phyloP scores from a whole-genome alignment of 2,329 filamentous ascomycete genomes.

The Pestalotiopsis sp. region DNA sequence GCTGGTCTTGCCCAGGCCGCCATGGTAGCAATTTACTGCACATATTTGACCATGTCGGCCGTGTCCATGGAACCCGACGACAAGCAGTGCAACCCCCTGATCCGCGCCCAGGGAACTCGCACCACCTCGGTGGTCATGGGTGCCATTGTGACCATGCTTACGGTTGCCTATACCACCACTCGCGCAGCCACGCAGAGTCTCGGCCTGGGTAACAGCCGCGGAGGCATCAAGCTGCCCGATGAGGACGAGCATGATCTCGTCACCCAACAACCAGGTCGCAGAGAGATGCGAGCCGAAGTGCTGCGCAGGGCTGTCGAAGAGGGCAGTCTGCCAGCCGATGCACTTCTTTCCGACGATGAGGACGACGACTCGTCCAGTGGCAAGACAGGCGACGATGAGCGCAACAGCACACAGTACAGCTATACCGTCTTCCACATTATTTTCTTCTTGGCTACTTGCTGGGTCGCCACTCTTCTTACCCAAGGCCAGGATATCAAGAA shows the following conservation, averaged over 20 bases:
- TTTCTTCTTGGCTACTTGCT: conserved; percentile 93
- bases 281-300: conserved; percentile 91
- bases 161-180: conserved; percentile 96
- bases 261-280: conserved; percentile 80
- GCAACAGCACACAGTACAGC: conserved; percentile 88
- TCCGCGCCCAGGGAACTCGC: conserved; percentile 82
- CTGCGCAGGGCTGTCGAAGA: conserved; percentile 90
- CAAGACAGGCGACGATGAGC: conserved; percentile 82
- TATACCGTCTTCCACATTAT: conserved; percentile 97
- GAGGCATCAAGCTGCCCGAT: conserved; percentile 63
- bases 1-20: conserved; percentile 96
- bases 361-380: conserved; percentile 63
- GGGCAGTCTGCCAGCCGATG: conserved; percentile 88
- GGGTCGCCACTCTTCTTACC: conserved; percentile 90
- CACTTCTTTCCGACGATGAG: conserved; percentile 73
- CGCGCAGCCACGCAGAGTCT: conserved; percentile 90
- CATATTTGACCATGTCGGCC: conserved; percentile 96
- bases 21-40: conserved; percentile 98
- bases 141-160: conserved; percentile 94
- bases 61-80: conserved; percentile 98
- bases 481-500: conserved; percentile 59
- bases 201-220: conserved; percentile 65
- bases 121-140: conserved; percentile 91
- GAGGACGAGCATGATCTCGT: conserved; percentile 88
- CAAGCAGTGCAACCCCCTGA: conserved; percentile 89